Percentiles rank a stretch among this genome's conserved stretches.
Evolutionary conservation across 106 monocot species (phyloP).

Genomic region (Allium fistulosum): DNA sequence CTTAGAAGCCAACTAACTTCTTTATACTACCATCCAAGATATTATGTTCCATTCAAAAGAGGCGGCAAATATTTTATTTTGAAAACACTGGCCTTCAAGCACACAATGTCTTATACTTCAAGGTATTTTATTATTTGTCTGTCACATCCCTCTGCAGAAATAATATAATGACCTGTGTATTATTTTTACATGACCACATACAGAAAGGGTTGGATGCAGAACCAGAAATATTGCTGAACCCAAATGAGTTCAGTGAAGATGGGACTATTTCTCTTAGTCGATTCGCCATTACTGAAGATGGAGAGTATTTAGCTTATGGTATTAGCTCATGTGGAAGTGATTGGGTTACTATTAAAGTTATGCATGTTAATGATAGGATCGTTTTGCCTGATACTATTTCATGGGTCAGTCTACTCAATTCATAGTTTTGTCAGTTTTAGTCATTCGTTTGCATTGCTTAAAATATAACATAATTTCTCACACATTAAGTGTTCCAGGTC

Average conservation of each 20-base stretch:
- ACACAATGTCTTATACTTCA: slow-evolving; percentile 78
- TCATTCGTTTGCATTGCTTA: not conserved
- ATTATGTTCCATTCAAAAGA: slow-evolving; percentile 43
- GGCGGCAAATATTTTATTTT: slow-evolving; percentile 73
- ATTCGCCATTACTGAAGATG: slow-evolving; percentile 51
- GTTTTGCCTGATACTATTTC: slow-evolving; percentile 48
- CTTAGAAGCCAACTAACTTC: slow-evolving; percentile 38
- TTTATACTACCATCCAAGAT: slow-evolving; percentile 66
- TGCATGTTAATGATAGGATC: slow-evolving; percentile 59
- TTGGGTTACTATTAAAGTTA: slow-evolving; percentile 84
- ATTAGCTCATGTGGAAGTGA: slow-evolving; percentile 83
- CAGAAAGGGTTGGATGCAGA: slow-evolving; percentile 52
- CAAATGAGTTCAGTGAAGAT: slow-evolving; percentile 75
- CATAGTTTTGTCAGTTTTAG: not conserved
- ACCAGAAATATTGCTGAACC: slow-evolving; percentile 71
- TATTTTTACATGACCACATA: slow-evolving; percentile 1
- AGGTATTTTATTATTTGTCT: slow-evolving; percentile 32
- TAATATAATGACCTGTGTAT: not conserved
- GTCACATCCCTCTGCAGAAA: no score
- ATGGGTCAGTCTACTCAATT: slow-evolving; percentile 51
- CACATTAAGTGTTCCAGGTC: slow-evolving; percentile 37
- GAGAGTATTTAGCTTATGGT: slow-evolving; percentile 72
- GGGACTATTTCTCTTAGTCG: slow-evolving; percentile 61
- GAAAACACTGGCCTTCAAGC: slow-evolving; percentile 90
- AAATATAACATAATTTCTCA: not conserved